Base-by-base conservation (phyloP, 768 basidiomycete genomes). In the Suillus hirtellus region DNA sequence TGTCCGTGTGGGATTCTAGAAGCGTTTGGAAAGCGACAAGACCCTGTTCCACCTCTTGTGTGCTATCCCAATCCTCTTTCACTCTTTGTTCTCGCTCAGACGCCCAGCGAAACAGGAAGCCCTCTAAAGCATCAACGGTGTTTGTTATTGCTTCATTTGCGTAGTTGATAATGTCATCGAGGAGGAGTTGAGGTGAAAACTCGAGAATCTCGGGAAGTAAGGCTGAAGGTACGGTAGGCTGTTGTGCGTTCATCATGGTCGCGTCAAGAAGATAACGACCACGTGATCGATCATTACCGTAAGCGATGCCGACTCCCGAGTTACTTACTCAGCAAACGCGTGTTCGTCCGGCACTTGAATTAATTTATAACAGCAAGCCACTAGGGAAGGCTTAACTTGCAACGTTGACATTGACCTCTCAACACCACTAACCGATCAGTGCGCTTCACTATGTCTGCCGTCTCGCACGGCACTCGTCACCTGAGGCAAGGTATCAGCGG, bases 11-110 rank as follows among this genome's bases (percentile, higher is more conserved):
- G 61, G 87, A 87, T 70, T 95, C 92, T 15, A 97, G 81, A 50
- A 96, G 81, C 0, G 95, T 95, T 73, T 96, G 92, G 66, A 96
- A 93, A 27, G 91, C 84, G 58, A 93, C 89, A 1, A 95, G 76
- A 2, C 93, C 94, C 76, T 93, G 86, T 67, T 89, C 88, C 24
- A 90, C 81, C 64, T 92, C 89, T 63, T 89, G 84, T 12, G 80
- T 87, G 69, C 81, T 84, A 64, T 87, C 88, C 78, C 84, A 84
- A 19, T 82, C 80, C 64, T 74, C 80, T 58, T 71, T 72, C 43
- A 78, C 70, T 47, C 77, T 75, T 60, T 83, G 80, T 21, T 81
- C 79, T 63, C 89, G 87, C 46, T 83, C 83, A n/a, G 86, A 84
- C 4, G 86, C 88, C 89, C 90, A 91, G 47, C 86, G 85, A 59